Base-by-base conservation (phyloP, 148 eudicot genomes). In the Rhododendron vialii region DNA sequence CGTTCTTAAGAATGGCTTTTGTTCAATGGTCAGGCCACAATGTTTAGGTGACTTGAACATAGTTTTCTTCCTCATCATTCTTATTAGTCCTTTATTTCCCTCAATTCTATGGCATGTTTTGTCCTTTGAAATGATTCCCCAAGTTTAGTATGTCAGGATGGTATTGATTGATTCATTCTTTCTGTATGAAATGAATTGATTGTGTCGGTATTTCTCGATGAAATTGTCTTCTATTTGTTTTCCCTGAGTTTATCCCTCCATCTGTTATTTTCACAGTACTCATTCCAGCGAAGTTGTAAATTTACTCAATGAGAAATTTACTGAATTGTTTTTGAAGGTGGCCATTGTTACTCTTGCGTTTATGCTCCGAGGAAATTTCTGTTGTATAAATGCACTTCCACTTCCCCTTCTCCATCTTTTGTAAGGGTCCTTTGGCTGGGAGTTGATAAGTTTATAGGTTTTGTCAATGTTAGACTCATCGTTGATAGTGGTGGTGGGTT, bases 161-260 rank as follows among this genome's bases (percentile, higher is more conserved):
- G 45, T 57, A n/a, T 53, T 33, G n/a, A 53, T 22, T 81, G 4
- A 59, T 28, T 53, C 65, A 36, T 26, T 53, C 65, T 38, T 17
- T 81, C 65, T 55, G 26, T 81, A 57, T 81, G 57, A 81, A 81
- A 81, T 81, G 69, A 55, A 53, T 81, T 55, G 61, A 18, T 80
- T 50, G 63, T 26, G n/a, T 80, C 17, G 14, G 36, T 50, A 80
- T 51, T 51, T 80, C 38, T 50, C 1, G 0, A 11, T 69, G 36
- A 28, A 69, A 69, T 69, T 69, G 74, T 30, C 75, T 67, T 67
- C 33, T 28, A 26, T 12, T 69, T 69, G 36, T 28, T 69, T 28
- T 69, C 36, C 15, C 13, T 55, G 18, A 69, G 35, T 69, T 28
- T 12, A 11, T 69, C 14, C 36, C 36, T 28, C 36, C 4, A 12